Percentiles rank a stretch among this genome's conserved stretches.
Evolutionary conservation across 257 asterid species (phyloP).

Genomic region (Scutellaria baicalensis): DNA sequence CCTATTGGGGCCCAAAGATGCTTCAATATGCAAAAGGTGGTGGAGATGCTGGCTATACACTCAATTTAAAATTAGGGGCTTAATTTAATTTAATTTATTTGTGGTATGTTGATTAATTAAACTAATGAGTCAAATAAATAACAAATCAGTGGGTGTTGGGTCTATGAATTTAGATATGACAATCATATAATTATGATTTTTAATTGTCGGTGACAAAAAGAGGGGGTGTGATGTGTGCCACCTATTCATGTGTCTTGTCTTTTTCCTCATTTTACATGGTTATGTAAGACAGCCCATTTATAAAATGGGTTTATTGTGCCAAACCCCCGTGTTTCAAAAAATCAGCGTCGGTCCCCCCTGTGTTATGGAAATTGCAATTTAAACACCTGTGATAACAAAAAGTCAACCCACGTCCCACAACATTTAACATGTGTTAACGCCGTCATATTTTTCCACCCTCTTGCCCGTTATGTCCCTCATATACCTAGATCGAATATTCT

Average conservation of each 20-base stretch:
- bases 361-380: too few species aligned
- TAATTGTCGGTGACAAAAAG: conserved; percentile 9
- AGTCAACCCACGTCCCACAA: too few species aligned
- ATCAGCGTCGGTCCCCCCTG: too few species aligned
- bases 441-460: too few species aligned
- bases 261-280: too few species aligned
- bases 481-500: too few species aligned
- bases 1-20: neutral
- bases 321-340: too few species aligned
- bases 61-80: neutral
- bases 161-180: conserved; percentile 10
- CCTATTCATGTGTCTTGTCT: neutral
- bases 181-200: conserved; percentile 18
- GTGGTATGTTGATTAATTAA: neutral
- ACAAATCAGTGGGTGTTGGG: conserved; percentile 7
- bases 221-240: neutral
- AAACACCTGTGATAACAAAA: too few species aligned
- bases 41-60: neutral
- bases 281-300: too few species aligned
- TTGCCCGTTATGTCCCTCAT: too few species aligned
- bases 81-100: neutral
- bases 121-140: neutral
- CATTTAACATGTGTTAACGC: too few species aligned
- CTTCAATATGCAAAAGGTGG: conserved; percentile 7
- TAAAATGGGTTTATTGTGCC: too few species aligned